Evolutionary conservation across 2,329 filamentous ascomycete species (phyloP), one percentile per base, ranked within the genome.

Genomic region (Thielaviopsis cerberus): DNA sequence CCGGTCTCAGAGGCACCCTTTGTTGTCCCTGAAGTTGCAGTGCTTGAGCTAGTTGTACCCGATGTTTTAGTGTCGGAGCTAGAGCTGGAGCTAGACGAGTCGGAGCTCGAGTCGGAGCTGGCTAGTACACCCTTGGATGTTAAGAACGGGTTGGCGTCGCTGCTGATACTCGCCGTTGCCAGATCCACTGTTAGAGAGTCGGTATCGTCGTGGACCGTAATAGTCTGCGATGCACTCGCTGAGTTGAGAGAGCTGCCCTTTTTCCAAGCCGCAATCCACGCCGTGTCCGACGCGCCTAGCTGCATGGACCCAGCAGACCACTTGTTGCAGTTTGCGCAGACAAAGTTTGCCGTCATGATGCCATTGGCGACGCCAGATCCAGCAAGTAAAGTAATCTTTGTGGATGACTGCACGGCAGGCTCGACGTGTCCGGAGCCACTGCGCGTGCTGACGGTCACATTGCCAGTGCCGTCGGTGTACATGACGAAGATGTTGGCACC

Each of bases 401-500:
- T 69, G 5, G 71, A 68, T 1, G 66, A 63, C 1, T 68, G 69
- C 66, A 77, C 75, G 25, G 67, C 53, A 0, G 82, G 82, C 69
- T 71, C 67, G 37, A 66, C 62, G 62, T 83, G 71, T 7, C 72
- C 72, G 0, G 64, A 68, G 27, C 75, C 78, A 2, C 66, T 63
- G 23, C 82, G 76, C 1, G 80, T 73, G 61, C 80, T 83, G 57
- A 84, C 65, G 0, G 81, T 85, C 24, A 84, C 72, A 64, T 83
- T 83, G 61, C 76, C 76, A 3, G 63, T 62, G 60, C 78, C 78
- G 62, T 81, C 73, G 52, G 76, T 69, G 66, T 85, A 85, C 63
- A 83, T 72, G 64, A 85, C 62, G 65, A 85, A 83, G 59, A 84
- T 81, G 65, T 80, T 76, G 54, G 80, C 67, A 30, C 73, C 76